Evolutionary conservation across 495 filamentous ascomycete genomes (phyloP).

Genomic region (Aspergillus leporis): DNA sequence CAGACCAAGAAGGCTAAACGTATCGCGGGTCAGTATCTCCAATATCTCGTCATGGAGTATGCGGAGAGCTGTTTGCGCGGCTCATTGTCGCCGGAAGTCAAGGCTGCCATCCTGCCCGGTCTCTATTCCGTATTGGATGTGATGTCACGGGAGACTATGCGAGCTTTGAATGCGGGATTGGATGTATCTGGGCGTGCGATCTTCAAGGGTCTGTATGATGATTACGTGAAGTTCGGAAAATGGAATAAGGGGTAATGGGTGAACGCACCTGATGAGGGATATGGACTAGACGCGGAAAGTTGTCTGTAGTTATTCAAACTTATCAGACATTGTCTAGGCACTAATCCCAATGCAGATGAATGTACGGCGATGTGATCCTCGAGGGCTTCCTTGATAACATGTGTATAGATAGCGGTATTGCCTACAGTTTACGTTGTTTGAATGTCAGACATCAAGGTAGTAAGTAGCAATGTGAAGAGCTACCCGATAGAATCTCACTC

Average conservation of each 20-base stretch:
- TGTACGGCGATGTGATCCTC: background rate
- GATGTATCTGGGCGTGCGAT: slow-evolving; percentile 68
- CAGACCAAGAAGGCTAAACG: slow-evolving; percentile 74
- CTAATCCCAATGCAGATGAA: background rate
- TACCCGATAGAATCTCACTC: too few relatives aligned
- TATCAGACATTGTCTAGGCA: background rate
- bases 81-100: slow-evolving; percentile 56
- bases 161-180: slow-evolving; percentile 66
- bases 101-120: slow-evolving; percentile 68
- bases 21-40: slow-evolving; percentile 73
- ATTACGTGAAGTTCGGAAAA: slow-evolving; percentile 68
- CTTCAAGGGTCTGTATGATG: slow-evolving; percentile 69
- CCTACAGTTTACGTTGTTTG: too few relatives aligned
- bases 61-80: slow-evolving; percentile 63
- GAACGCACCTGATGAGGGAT: background rate
- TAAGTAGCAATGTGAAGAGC: too few relatives aligned
- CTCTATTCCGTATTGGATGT: slow-evolving; percentile 71
- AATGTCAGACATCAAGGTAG: too few relatives aligned
- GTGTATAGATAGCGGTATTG: background rate
- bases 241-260: slow-evolving; percentile 57
- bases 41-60: slow-evolving; percentile 71
- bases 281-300: background rate
- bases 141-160: slow-evolving; percentile 62
- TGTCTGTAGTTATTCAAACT: background rate
- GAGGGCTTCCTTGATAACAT: too few relatives aligned